phyloP scores from a whole-genome alignment of 345 rosid species.

The Pseudoturritis turrita region DNA sequence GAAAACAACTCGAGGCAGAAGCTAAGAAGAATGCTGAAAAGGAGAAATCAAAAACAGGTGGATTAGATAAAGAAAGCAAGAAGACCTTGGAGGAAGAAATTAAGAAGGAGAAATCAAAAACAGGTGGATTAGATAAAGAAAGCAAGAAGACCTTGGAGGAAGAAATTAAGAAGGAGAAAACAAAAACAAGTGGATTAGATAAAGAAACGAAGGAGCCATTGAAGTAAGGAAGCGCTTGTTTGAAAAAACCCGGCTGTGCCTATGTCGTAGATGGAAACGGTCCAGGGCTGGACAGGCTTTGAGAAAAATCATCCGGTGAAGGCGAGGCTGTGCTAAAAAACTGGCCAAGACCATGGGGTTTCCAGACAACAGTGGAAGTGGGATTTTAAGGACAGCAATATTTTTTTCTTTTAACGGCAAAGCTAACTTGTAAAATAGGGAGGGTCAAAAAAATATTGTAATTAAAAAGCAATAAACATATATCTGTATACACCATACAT shows the following conservation, averaged over 20 bases:
- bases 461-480: conserved; percentile 5
- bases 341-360: background rate
- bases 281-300: background rate
- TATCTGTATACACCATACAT: background rate
- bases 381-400: background rate
- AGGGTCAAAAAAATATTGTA: conserved; percentile 11
- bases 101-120: conserved; percentile 5
- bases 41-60: conserved; percentile 39
- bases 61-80: conserved; percentile 37
- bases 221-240: background rate
- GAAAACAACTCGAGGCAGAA: conserved; percentile 68
- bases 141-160: conserved; percentile 19
- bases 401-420: conserved; percentile 6
- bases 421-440: conserved; percentile 22
- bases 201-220: conserved; percentile 1
- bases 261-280: background rate
- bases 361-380: background rate
- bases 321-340: background rate
- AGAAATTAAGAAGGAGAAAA: conserved; percentile 6
- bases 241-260: background rate
- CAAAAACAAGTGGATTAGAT: conserved; percentile 7
- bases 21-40: conserved; percentile 53
- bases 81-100: conserved; percentile 11
- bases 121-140: conserved; percentile 22
- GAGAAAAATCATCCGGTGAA: background rate